These are phyloP conservation scores for Podospora appendiculata DNA, from an alignment of 495 filamentous ascomycete species.

Conservation along the genomic window DNA sequence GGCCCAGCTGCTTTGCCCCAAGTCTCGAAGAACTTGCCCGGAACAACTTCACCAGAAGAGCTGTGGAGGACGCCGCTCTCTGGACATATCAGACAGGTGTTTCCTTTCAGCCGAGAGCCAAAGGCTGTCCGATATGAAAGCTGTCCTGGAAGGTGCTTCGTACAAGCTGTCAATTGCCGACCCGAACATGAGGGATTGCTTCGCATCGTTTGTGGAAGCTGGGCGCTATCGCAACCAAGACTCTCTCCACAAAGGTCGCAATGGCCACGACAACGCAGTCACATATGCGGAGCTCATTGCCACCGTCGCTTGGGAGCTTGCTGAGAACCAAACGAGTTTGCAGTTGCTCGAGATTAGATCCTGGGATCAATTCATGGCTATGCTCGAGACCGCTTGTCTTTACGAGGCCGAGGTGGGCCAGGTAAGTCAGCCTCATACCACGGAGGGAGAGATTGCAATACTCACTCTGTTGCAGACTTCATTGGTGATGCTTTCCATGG, in stretches of 20 bases:
- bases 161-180: slow-evolving; percentile 20
- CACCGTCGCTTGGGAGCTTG: slow-evolving; percentile 31
- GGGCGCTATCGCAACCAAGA: slow-evolving; percentile 21
- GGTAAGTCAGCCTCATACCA: slow-evolving; percentile 8
- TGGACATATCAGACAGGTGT: slow-evolving; percentile 15
- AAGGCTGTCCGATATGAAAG: slow-evolving; percentile 21
- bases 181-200: slow-evolving; percentile 5
- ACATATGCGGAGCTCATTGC: slow-evolving; percentile 25
- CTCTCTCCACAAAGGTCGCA: slow-evolving; percentile 10
- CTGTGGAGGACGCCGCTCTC: slow-evolving; percentile 10
- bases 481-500: slow-evolving; percentile 22
- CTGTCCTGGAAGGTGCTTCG: slow-evolving; percentile 18
- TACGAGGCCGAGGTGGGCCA: slow-evolving; percentile 25
- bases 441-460: neutral
- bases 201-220: slow-evolving; percentile 15
- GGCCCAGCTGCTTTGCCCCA: slow-evolving; percentile 19
- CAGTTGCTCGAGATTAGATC: slow-evolving; percentile 18
- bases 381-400: slow-evolving; percentile 23
- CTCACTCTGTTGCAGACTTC: slow-evolving; percentile 17
- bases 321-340: slow-evolving; percentile 16
- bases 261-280: slow-evolving; percentile 10
- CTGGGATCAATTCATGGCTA: slow-evolving; percentile 21
- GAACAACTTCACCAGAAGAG: neutral
- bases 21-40: neutral
- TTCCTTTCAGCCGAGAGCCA: slow-evolving; percentile 19